Base-by-base conservation (phyloP, 306 rosid species). In the Castanopsis chinensis region DNA sequence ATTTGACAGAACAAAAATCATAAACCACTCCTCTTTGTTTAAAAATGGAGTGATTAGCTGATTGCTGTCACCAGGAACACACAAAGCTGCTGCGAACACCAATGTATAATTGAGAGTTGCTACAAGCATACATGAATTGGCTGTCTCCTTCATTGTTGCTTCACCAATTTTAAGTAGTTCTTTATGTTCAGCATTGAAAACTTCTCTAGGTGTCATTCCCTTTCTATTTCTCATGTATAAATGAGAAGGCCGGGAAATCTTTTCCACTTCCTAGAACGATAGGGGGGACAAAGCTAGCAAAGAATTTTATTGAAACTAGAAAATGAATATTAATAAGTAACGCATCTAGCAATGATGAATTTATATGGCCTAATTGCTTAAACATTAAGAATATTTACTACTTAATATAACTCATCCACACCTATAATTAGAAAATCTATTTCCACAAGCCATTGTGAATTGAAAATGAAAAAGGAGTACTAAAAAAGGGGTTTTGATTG, bases 121-220 rank as follows among this genome's bases (percentile, higher is more conserved):
- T 49, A 80, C 71, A 28, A 80, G 19, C 83, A 80, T 80, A 74
- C 71, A 28, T 41, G 25, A 78, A 74, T 74, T 57, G 5, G 71
- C 55, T 28, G 19, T 69, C 30, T 4, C 71, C 56, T 67, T 74
- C 2, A 21, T 69, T 5, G 25, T 3, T 1, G 1, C 3, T 43
- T 68, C 33, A 0, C 33, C 71, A 4, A 12, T 43, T 8, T 41
- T 1, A 0, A 52, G 59, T 56, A 80, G 43, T 1, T 12, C 1
- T n/a, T 15, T n/a, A 51, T 80, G 83, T 0, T 23, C 15, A 0
- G 6, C 21, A 30, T 18, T 3, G 71, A 74, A 74, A 8, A 57
- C 2, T 2, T 80, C 76, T 2, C 3, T 28, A 1, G 84, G 65
- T 30, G 76, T 81, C 64, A 3, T 17, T 4, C 72, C 80, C 1